phyloP scores from a whole-genome alignment of 2,329 filamentous ascomycete species.

The Epichloe uncinata region DNA sequence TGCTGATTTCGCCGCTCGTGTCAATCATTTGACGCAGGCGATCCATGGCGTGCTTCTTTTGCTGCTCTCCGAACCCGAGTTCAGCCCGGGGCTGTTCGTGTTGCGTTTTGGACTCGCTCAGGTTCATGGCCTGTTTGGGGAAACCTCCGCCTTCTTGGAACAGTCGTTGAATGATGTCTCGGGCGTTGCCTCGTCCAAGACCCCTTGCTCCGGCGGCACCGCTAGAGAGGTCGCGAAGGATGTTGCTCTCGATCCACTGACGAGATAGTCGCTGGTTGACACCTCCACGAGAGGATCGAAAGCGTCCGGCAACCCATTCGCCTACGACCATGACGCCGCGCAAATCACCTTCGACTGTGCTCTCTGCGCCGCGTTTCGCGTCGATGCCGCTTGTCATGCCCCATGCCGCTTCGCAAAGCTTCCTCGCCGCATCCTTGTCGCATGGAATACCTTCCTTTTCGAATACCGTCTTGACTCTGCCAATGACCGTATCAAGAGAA shows the following conservation, averaged over 20 bases:
- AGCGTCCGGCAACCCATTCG: slow-evolving; percentile 70
- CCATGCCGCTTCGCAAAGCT: slow-evolving; percentile 73
- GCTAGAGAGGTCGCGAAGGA: slow-evolving; percentile 53
- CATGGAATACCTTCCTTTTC: slow-evolving; percentile 78
- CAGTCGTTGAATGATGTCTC: slow-evolving; percentile 64
- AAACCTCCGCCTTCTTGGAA: slow-evolving; percentile 72
- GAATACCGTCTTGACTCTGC: slow-evolving; percentile 71
- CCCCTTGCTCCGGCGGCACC: slow-evolving; percentile 60
- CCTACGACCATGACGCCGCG: slow-evolving; percentile 75
- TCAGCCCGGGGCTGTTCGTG: slow-evolving; percentile 44
- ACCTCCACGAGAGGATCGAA: slow-evolving; percentile 36
- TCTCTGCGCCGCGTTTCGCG: slow-evolving; percentile 52
- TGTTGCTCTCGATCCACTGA: slow-evolving; percentile 62
- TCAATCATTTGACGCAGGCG: slow-evolving; percentile 64
- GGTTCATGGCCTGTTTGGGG: slow-evolving; percentile 39
- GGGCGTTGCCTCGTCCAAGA: slow-evolving; percentile 55
- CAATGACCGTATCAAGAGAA: slow-evolving; percentile 71
- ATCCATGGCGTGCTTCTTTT: slow-evolving; percentile 55
- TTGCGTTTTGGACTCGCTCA: slow-evolving; percentile 27
- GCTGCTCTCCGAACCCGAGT: slow-evolving; percentile 58
- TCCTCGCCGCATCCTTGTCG: slow-evolving; percentile 78
- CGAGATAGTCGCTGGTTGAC: slow-evolving; percentile 44
- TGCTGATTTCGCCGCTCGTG: slow-evolving; percentile 64
- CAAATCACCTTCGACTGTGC: slow-evolving; percentile 58
- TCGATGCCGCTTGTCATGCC: slow-evolving; percentile 63